phyloP scores from a whole-genome alignment of 352 stramenopile genomes.

The Phytophthora cajani region DNA sequence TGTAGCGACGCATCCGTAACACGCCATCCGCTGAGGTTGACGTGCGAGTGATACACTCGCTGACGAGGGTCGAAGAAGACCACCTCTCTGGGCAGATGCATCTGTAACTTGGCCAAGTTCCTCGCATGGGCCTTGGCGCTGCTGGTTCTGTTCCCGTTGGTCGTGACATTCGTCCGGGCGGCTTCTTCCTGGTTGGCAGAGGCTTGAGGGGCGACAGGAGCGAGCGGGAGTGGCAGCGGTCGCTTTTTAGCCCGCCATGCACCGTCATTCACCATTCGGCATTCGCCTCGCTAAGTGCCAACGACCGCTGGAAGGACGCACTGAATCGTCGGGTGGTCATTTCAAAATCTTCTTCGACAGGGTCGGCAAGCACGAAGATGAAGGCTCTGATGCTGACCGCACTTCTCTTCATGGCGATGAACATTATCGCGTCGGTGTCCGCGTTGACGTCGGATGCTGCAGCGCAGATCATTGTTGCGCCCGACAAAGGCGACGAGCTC shows the following conservation, averaged over 20 bases:
- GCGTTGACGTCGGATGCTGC: slow-evolving; percentile 19
- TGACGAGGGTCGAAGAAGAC: slow-evolving; percentile 43
- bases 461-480: slow-evolving; percentile 65
- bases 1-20: slow-evolving; percentile 45
- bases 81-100: slow-evolving; percentile 47
- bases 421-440: background rate
- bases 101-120: slow-evolving; percentile 38
- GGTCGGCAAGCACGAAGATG: slow-evolving; percentile 2
- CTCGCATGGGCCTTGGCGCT: slow-evolving; percentile 27
- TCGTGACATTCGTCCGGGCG: background rate
- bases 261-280: slow-evolving; percentile 34
- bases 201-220: slow-evolving; percentile 9
- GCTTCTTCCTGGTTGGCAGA: slow-evolving; percentile 34
- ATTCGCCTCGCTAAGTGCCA: slow-evolving; percentile 15
- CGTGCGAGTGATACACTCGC: slow-evolving; percentile 45
- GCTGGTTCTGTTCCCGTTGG: slow-evolving; percentile 18
- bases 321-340: slow-evolving; percentile 19
- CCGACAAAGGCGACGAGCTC: slow-evolving; percentile 74
- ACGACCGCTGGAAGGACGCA: slow-evolving; percentile 28
- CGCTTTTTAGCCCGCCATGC: slow-evolving; percentile 34
- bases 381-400: background rate
- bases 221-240: slow-evolving; percentile 16
- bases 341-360: slow-evolving; percentile 20
- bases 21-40: slow-evolving; percentile 65
- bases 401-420: slow-evolving; percentile 4